phyloP scores from a whole-genome alignment of 2,329 filamentous ascomycete species.

The Metarhizium anisopliae region DNA sequence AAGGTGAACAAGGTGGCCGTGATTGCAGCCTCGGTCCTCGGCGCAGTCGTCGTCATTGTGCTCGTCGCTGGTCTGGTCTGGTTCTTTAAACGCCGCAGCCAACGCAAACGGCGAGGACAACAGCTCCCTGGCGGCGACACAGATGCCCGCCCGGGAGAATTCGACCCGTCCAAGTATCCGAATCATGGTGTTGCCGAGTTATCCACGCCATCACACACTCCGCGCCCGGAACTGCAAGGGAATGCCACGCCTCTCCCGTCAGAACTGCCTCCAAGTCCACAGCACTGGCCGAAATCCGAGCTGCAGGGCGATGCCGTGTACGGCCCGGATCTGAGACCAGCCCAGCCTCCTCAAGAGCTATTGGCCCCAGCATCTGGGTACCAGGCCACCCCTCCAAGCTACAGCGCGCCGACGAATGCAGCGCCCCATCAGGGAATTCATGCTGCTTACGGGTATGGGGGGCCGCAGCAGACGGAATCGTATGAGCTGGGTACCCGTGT shows the following conservation, averaged over 20 bases:
- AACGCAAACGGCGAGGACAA: slow-evolving; percentile 16
- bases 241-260: slow-evolving; percentile 10
- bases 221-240: slow-evolving; percentile 16
- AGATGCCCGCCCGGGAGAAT: slow-evolving; percentile 4
- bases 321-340: slow-evolving; percentile 9
- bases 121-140: slow-evolving; percentile 11
- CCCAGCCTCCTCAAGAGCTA: slow-evolving; percentile 14
- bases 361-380: slow-evolving; percentile 12
- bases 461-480: slow-evolving; percentile 25
- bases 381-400: slow-evolving; percentile 10
- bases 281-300: slow-evolving; percentile 16
- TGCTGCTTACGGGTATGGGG: slow-evolving; percentile 15
- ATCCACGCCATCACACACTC: slow-evolving; percentile 15
- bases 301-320: slow-evolving; percentile 17
- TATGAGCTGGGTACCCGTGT: slow-evolving; percentile 22
- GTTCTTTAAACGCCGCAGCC: slow-evolving; percentile 25
- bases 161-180: slow-evolving; percentile 3
- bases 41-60: slow-evolving; percentile 15
- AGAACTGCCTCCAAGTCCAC: slow-evolving; percentile 13
- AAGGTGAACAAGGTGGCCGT: slow-evolving; percentile 17
- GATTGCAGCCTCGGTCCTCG: slow-evolving; percentile 25
- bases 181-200: slow-evolving; percentile 10
- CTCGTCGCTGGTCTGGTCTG: slow-evolving; percentile 23
- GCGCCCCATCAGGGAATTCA: slow-evolving; percentile 6
- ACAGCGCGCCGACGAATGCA: slow-evolving; percentile 6